Evolutionary conservation across 106 monocot species (phyloP).

Genomic region (Allium fistulosum): DNA sequence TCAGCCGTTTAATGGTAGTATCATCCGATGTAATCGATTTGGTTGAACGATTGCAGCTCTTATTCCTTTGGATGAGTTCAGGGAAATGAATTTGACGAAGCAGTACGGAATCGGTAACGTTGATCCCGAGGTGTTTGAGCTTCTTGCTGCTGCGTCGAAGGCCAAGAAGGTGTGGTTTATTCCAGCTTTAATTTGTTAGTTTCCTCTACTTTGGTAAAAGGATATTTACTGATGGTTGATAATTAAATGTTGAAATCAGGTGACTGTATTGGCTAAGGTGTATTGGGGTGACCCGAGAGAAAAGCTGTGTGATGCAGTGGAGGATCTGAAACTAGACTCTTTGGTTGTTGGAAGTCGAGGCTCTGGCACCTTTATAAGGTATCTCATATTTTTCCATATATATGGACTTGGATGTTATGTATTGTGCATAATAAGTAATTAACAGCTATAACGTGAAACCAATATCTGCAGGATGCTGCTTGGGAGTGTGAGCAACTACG

Average conservation of each 20-base stretch:
- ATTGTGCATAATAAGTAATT: no score
- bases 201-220: no score
- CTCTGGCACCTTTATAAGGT: constrained; percentile 49
- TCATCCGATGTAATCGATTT: background rate
- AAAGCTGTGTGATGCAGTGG: constrained; percentile 49
- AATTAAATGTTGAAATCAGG: constrained; percentile 17
- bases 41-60: constrained; percentile 15
- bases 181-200: background rate
- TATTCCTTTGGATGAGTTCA: constrained; percentile 41
- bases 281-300: constrained; percentile 62
- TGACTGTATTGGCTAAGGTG: constrained; percentile 31
- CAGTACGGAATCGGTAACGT: constrained; percentile 24
- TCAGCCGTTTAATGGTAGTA: background rate
- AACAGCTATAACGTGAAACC: no score
- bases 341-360: constrained; percentile 55
- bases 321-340: constrained; percentile 40
- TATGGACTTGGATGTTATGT: no score
- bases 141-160: constrained; percentile 24
- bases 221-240: background rate
- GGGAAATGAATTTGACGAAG: constrained; percentile 34
- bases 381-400: no score
- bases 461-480: constrained; percentile 28
- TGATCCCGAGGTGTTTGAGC: constrained; percentile 27
- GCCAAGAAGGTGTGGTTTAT: constrained; percentile 17
- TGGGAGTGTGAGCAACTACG: constrained; percentile 54